Conservation (phyloP, 768 basidiomycete species). For the Suillus alpinus region DNA sequence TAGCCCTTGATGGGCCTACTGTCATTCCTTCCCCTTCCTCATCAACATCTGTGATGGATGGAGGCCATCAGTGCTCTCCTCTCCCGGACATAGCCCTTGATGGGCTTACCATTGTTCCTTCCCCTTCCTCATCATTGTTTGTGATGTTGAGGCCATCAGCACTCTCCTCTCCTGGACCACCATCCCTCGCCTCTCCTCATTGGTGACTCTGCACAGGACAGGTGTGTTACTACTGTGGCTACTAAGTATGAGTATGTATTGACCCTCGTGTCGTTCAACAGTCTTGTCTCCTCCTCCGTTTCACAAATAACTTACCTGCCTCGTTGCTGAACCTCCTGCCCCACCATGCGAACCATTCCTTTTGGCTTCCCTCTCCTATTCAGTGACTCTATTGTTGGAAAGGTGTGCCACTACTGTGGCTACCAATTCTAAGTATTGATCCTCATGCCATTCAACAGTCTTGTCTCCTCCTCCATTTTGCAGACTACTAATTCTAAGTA, state of each 20-base stretch:
- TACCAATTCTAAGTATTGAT: too few species aligned
- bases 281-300: constrained; percentile 8
- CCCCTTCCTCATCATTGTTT: background rate
- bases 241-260: background rate
- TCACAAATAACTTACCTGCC: background rate
- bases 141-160: too few species aligned
- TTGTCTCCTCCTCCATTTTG: background rate
- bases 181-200: too few species aligned
- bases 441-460: background rate
- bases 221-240: background rate
- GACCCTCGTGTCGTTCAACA: constrained; percentile 3
- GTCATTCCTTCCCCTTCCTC: background rate
- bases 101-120: too few species aligned
- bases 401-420: too few species aligned
- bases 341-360: too few species aligned
- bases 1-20: too few species aligned
- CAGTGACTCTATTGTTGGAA: too few species aligned
- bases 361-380: too few species aligned
- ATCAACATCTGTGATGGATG: background rate
- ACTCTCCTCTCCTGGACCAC: background rate
- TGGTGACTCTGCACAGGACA: too few species aligned
- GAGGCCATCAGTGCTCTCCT: background rate
- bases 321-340: too few species aligned
- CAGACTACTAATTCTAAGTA: too few species aligned
- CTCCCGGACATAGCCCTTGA: background rate